phyloP scores from a whole-genome alignment of 2,329 filamentous ascomycete species.

The Aspergillus cejpii region DNA sequence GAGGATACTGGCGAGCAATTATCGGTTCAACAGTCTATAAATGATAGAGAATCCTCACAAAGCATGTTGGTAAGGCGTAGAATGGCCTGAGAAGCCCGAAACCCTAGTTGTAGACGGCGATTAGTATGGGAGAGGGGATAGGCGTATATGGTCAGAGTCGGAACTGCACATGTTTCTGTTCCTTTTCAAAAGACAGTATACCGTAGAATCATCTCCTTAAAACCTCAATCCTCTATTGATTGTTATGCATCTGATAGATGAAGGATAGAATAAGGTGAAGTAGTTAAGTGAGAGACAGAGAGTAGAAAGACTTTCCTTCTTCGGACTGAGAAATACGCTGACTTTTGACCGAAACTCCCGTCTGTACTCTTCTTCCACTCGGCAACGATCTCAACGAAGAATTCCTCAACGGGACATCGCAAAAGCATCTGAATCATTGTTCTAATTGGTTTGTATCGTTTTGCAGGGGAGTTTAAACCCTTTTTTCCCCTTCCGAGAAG shows the following conservation, averaged over 20 bases:
- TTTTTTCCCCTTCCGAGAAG: not conserved
- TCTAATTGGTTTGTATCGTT: not conserved
- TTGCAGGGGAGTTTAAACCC: too few relatives aligned
- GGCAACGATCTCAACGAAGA: not conserved
- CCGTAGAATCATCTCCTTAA: too few relatives aligned
- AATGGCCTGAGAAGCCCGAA: too few relatives aligned
- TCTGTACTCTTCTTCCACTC: slow-evolving; percentile 10
- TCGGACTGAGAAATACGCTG: slow-evolving; percentile 34
- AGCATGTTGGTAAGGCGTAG: too few relatives aligned
- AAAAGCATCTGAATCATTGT: not conserved
- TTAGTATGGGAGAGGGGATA: too few relatives aligned
- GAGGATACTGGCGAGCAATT: not conserved
- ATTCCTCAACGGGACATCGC: not conserved
- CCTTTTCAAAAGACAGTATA: too few relatives aligned
- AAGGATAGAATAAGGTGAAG: not conserved
- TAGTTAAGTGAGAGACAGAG: not conserved
- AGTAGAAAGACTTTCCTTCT: slow-evolving; percentile 11
- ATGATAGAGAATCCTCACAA: too few relatives aligned
- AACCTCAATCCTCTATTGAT: too few relatives aligned
- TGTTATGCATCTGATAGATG: not conserved
- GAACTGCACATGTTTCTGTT: too few relatives aligned
- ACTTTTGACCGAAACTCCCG: slow-evolving; percentile 9
- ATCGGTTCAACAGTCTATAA: too few relatives aligned
- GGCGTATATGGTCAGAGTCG: too few relatives aligned
- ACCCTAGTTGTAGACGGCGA: too few relatives aligned